These are phyloP conservation scores for Malbranchea zuffiana DNA, from an alignment of 2,329 filamentous ascomycete genomes.

Conservation along the genomic window DNA sequence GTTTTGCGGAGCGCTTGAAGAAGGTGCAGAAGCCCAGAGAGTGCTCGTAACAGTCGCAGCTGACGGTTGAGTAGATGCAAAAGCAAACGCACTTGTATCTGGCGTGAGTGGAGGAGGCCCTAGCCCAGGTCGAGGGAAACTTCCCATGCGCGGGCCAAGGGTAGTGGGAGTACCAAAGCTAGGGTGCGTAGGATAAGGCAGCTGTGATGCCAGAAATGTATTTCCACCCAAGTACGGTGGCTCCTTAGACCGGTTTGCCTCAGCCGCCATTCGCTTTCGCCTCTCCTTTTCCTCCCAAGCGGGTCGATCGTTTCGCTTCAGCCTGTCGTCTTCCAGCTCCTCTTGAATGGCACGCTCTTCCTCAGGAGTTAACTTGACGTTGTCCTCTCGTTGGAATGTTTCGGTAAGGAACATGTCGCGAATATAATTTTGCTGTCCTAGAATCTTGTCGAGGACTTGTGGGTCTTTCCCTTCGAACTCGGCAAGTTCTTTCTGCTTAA, in stretches of 20 bases:
- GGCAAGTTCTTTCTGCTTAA: slow-evolving; percentile 42
- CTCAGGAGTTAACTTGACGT: slow-evolving; percentile 50
- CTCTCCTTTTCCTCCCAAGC: slow-evolving; percentile 22
- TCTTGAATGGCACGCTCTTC: slow-evolving; percentile 48
- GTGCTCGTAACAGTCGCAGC: too few species aligned
- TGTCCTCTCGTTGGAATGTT: slow-evolving; percentile 60
- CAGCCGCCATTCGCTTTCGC: background rate
- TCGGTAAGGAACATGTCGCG: slow-evolving; percentile 54
- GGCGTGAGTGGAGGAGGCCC: slow-evolving; percentile 19
- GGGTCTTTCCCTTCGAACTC: slow-evolving; percentile 49
- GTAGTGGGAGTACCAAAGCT: background rate
- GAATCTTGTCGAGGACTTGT: slow-evolving; percentile 48
- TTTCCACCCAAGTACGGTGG: slow-evolving; percentile 1
- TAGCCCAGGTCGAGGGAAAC: slow-evolving; percentile 8
- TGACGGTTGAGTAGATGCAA: background rate
- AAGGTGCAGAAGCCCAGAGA: too few species aligned
- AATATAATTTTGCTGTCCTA: slow-evolving; percentile 23
- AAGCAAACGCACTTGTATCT: slow-evolving; percentile 15
- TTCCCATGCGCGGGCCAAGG: background rate
- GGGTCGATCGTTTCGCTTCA: slow-evolving; percentile 29
- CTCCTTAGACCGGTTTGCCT: slow-evolving; percentile 4
- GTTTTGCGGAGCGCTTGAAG: too few species aligned
- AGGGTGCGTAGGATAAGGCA: background rate
- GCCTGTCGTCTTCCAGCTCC: slow-evolving; percentile 31
- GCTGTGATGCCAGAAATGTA: slow-evolving; percentile 1